phyloP scores from a whole-genome alignment of 257 asterid species.

The Solanum pinnatisectum region DNA sequence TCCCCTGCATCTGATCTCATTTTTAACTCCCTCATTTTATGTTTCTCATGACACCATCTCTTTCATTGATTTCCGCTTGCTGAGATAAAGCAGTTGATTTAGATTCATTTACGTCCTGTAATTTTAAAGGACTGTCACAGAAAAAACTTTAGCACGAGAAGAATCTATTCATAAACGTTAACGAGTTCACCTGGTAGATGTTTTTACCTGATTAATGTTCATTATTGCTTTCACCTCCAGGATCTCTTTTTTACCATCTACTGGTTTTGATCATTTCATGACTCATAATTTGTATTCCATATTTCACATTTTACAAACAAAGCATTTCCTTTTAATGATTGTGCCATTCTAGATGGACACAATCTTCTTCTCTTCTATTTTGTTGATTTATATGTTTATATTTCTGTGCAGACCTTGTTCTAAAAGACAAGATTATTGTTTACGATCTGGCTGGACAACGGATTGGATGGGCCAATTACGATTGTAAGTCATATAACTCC shows the following conservation, averaged over 20 bases:
- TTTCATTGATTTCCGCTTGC: background rate
- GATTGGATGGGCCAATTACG: constrained; percentile 87
- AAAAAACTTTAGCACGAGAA: background rate
- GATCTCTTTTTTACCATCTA: background rate
- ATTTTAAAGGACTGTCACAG: background rate
- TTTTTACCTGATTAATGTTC: background rate
- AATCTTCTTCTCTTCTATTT: background rate
- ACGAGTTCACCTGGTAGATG: background rate
- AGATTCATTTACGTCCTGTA: background rate
- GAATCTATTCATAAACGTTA: background rate
- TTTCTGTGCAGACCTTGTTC: constrained; percentile 60
- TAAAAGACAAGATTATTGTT: constrained; percentile 81
- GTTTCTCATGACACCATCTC: background rate
- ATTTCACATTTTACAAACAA: background rate
- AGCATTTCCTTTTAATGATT: background rate
- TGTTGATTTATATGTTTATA: background rate
- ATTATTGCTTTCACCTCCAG: background rate
- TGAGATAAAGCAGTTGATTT: background rate
- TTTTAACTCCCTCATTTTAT: background rate
- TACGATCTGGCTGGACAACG: constrained; percentile 75
- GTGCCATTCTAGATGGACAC: background rate
- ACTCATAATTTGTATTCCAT: background rate
- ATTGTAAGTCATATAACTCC: constrained; percentile 58
- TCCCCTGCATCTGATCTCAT: background rate
- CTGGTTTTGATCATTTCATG: background rate